Evolutionary conservation across 2,329 filamentous ascomycete species (phyloP), one percentile per base, ranked within the genome.

Genomic region (Colletotrichum euphorbiae): DNA sequence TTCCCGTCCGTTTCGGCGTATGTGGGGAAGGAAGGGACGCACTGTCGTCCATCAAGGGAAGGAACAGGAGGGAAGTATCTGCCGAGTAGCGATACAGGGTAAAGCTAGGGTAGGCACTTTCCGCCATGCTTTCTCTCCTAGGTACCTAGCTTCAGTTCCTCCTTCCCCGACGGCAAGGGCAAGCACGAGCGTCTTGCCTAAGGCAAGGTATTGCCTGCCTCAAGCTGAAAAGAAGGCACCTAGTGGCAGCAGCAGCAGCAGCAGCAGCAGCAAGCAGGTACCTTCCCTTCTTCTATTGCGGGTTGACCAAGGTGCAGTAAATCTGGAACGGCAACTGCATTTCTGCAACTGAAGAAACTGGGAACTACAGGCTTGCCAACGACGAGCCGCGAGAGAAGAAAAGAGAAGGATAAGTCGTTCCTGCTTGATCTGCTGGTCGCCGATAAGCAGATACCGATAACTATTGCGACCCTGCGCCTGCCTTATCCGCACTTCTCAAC

Each of bases 1-100:
- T 64, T 68, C 61, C 65, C 65, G 61, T 59, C 61, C 42, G 65
- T 68, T 65, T 68, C 65, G 65, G 61, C 54, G 65, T 59, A 68
- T 68, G 65, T 54, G 46, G 60, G 36, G 46, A 52, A 38, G 31
- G 46, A 50, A 36, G 31, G 60, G 43, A 46, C 46, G 57, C 45
- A 24, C n/a, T 43, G 57, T 51, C 46, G 31, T 61, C 50, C 19
- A 19, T 43, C 8, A 51, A 17, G 57, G 57, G 21, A 24, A 42
- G 36, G 45, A 51, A 51, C 24, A 19, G 21, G 17, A 31, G 45
- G 2, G n/a, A 46, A 13, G 56, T 59, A 59, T 42, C n/a, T 46
- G 7, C 21, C 33, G 43, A 13, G 46, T 50, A 40, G 45, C 31
- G 19, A 40, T 60, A 38, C 33, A 19, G 31, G 38, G 56, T 12